Base-by-base conservation (phyloP, 352 stramenopile genomes). In the Pythium apleroticum region DNA sequence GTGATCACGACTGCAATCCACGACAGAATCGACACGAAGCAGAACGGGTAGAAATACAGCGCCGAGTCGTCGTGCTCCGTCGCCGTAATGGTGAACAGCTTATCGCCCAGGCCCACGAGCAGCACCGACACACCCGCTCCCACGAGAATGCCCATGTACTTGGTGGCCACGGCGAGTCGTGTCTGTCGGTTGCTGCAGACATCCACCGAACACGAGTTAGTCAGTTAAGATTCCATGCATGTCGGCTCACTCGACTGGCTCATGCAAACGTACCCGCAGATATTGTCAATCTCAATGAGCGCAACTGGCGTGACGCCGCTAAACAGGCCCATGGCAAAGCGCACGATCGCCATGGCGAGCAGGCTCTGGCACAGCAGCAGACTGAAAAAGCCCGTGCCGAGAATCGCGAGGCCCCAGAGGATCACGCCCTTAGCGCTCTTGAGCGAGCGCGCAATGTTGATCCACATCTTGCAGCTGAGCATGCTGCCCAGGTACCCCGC, bases 261-360 rank as follows among this genome's bases (percentile, higher is more conserved):
- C n/a, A 15, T 17, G 24, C 39, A 11, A 28, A 64, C 69, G 39
- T 67, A 81, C 74, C 84, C 84, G 63, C 85, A 93, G 43, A 93
- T 91, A 33, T 88, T 90, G 66, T 93, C 85, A 24, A 91, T 91
- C 63, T 93, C 82, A 46, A 91, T 91, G 19, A 90, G 69, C 31
- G 85, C 82, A 39, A 91, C 81, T 4, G 85, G 83, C 17, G 87
- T 64, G 19, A 91, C 85, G 24, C 85, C 85, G 43, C 82, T 93
- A 53, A 88, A 88, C 6, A 93, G 68, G 1, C 85, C 85, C 4
- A 80, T 93, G 9, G 81, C 76, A 46, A 93, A 91, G 50, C 84
- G 84, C 65, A 91, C 83, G 25, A 93, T 74, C 11, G 77, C 74
- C 74, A 93, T 91, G n/a, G 82, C 81, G 30, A 89, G 39, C 48